phyloP scores from a whole-genome alignment of 2,329 filamentous ascomycete genomes.

The Ramularia collo-cygni region DNA sequence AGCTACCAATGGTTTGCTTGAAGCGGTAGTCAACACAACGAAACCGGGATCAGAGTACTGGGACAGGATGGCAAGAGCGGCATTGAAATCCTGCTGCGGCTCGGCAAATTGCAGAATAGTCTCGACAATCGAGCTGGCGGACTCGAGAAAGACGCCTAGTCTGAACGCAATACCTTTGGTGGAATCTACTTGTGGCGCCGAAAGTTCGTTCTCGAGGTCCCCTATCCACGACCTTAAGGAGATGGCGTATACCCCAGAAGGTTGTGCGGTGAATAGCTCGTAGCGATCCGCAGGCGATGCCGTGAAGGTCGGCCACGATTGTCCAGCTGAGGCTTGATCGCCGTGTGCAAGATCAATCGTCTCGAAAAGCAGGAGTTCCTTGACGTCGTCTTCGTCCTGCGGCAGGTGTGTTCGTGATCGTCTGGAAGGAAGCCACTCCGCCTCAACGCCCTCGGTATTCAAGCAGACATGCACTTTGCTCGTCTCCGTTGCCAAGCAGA shows the following conservation, averaged over 20 bases:
- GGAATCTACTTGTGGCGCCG: constrained; percentile 30
- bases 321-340: constrained; percentile 14
- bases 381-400: constrained; percentile 21
- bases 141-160: constrained; percentile 49
- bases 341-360: constrained; percentile 31
- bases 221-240: constrained; percentile 52
- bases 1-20: constrained; percentile 39
- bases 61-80: constrained; percentile 49
- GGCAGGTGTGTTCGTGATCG: constrained; percentile 21
- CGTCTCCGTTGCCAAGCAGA: constrained; percentile 51
- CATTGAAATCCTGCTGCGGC: constrained; percentile 26
- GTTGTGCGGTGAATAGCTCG: constrained; percentile 52
- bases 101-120: constrained; percentile 29
- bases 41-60: constrained; percentile 47
- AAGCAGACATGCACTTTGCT: constrained; percentile 54
- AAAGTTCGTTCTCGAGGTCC: constrained; percentile 51
- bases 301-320: constrained; percentile 50
- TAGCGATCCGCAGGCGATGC: constrained; percentile 50
- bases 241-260: constrained; percentile 47
- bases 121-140: constrained; percentile 43
- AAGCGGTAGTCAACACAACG: constrained; percentile 42
- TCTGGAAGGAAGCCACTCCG: constrained; percentile 53
- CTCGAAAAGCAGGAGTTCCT: constrained; percentile 35
- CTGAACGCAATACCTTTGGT: constrained; percentile 51
- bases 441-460: constrained; percentile 55